These are phyloP conservation scores for Trichoderma citrinoviride DNA, from an alignment of 2,329 filamentous ascomycete genomes.

Conservation along the genomic window DNA sequence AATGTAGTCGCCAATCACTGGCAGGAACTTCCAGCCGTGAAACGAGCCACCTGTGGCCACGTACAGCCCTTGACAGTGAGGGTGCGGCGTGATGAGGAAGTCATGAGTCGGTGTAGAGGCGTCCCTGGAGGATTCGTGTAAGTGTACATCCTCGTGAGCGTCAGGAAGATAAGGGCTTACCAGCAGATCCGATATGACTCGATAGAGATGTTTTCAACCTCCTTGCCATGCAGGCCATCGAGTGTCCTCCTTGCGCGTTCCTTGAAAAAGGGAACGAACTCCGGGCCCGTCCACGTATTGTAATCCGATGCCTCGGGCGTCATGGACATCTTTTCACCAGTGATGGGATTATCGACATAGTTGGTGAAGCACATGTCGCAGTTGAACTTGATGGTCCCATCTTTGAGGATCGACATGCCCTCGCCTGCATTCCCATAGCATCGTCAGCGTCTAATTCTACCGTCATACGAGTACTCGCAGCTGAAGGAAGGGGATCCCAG, in stretches of 20 bases:
- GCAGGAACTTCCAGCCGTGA: constrained; percentile 64
- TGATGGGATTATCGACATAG: constrained; percentile 44
- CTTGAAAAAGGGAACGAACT: constrained; percentile 43
- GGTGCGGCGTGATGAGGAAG: constrained; percentile 56
- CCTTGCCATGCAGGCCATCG: constrained; percentile 42
- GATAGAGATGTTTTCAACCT: constrained; percentile 39
- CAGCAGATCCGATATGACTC: constrained; percentile 47
- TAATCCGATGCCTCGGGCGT: constrained; percentile 46
- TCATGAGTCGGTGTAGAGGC: constrained; percentile 61
- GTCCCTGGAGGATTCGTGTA: constrained; percentile 46
- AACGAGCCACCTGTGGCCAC: constrained; percentile 62
- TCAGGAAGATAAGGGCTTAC: constrained; percentile 31
- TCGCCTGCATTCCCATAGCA: constrained; percentile 33
- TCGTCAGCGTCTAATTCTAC: constrained; percentile 15
- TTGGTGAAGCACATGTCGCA: constrained; percentile 59
- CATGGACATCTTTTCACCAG: constrained; percentile 52
- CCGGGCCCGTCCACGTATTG: constrained; percentile 40
- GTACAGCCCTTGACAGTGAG: constrained; percentile 51
- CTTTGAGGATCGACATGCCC: constrained; percentile 44
- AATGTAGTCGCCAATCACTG: constrained; percentile 60
- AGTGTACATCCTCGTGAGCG: constrained; percentile 21
- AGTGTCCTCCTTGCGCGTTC: constrained; percentile 42
- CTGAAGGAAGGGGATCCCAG: constrained; percentile 5
- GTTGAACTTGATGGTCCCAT: constrained; percentile 59
- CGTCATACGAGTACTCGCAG: neutral